Base-by-base conservation (phyloP, 2,329 filamentous ascomycete species). In the Calcarisporium arbuscula region DNA sequence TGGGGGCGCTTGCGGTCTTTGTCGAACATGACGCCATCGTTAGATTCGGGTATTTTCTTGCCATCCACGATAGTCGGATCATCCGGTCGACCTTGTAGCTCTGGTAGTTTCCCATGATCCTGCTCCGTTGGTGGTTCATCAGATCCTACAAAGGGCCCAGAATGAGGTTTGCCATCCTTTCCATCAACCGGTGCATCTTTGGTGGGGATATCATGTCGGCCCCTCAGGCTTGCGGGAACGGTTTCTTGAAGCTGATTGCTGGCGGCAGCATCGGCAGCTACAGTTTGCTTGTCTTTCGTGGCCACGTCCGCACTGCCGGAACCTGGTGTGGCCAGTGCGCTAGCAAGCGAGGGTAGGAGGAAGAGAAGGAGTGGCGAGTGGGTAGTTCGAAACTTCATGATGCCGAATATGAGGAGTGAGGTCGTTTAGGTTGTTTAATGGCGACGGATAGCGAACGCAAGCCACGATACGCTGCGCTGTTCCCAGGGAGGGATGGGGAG, bases 21-120 rank as follows among this genome's bases (percentile, higher is more conserved):
- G 58, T 95, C 89, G 53, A 94, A 85, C 90, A 95, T 95, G 39
- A 95, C 87, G 26, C 89, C 87, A 54, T 94, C 78, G 47, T 81
- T 80, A 41, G 65, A 67, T 44, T 77, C 67, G 19, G 77, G 76
- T 16, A 81, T 77, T 57, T 70, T 74, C 51, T 72, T 71, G 46
- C 76, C 77, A 34, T 79, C 72, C 28, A 77, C 57, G 8, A 74
- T 55, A 18, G 68, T 72, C 30, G 67, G 64, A 39, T 77, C 72
- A 22, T 55, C 49, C 2, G 69, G 66, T n/a, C 67, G 62, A 38
- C 70, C 68, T 47, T 72, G 69, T 17, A 72, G 53, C 6, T 59
- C 47, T 2, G 70, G 64, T 12, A 67, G 51, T 18, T 62, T 56
- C 34, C 22, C 19, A 58, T 54, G 30, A 61, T 50, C 10, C 58